phyloP scores from a whole-genome alignment of 2,329 filamentous ascomycete genomes.

The Diaporthe capsici region DNA sequence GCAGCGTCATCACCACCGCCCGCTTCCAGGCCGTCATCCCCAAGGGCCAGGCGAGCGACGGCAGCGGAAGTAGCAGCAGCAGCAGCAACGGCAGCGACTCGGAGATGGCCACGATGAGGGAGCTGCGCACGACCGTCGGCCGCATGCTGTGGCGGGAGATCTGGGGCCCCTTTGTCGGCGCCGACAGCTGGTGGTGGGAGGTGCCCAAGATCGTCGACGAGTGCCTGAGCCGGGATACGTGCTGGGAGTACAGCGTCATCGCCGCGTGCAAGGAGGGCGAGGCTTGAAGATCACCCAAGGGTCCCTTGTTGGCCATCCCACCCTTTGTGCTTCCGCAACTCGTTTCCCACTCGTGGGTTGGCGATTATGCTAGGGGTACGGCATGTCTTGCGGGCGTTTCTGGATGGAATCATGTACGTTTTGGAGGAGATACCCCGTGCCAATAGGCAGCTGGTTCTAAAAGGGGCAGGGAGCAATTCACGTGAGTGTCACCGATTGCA shows the following conservation, averaged over 20 bases:
- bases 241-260: conserved; percentile 72
- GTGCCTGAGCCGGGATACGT: conserved; percentile 66
- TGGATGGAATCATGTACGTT: background rate
- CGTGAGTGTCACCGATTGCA: background rate
- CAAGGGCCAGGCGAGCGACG: conserved; percentile 6
- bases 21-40: conserved; percentile 61
- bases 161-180: conserved; percentile 68
- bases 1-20: conserved; percentile 63
- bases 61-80: conserved; percentile 44
- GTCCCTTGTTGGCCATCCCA: too few species aligned
- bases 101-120: conserved; percentile 40
- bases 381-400: background rate
- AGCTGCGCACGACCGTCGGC: conserved; percentile 65
- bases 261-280: conserved; percentile 64
- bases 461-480: too few species aligned
- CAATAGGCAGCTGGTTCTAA: background rate
- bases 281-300: background rate
- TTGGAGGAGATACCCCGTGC: conserved; percentile 28
- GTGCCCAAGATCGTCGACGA: conserved; percentile 67
- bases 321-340: background rate
- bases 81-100: conserved; percentile 41
- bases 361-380: background rate
- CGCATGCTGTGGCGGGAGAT: conserved; percentile 73
- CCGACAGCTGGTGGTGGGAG: conserved; percentile 74
- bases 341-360: background rate